Conservation (phyloP, 345 rosid species). For the Eucalyptus cladocalyx region DNA sequence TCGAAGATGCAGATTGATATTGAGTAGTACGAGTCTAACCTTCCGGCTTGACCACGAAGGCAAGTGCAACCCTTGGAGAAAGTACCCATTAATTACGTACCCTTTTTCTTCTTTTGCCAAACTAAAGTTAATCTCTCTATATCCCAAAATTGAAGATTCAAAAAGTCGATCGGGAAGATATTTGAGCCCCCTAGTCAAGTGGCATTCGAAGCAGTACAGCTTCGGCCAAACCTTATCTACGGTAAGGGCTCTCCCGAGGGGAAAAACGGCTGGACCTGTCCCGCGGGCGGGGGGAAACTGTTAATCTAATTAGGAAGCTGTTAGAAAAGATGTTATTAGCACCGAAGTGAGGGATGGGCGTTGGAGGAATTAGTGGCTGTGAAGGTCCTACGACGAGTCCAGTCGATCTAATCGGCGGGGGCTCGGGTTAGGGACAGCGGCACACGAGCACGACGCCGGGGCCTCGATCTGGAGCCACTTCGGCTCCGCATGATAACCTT, state of each 20-base stretch:
- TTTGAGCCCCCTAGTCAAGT: background rate
- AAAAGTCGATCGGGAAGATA: background rate
- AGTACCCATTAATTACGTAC: background rate
- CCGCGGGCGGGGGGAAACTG: background rate
- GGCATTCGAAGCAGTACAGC: background rate
- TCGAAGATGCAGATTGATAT: accelerated
- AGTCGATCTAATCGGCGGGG: background rate
- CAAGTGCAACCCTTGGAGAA: background rate
- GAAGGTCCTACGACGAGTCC: background rate
- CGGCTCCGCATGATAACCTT: no score
- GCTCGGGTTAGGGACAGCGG: background rate
- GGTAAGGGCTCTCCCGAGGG: background rate
- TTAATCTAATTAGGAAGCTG: background rate
- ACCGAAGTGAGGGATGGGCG: background rate
- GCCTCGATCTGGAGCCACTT: background rate
- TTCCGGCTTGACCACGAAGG: background rate
- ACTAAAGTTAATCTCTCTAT: background rate
- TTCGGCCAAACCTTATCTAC: background rate
- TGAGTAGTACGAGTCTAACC: background rate
- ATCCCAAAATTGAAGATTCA: background rate
- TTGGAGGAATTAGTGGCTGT: background rate
- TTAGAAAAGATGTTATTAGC: background rate
- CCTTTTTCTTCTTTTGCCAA: background rate
- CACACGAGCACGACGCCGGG: background rate
- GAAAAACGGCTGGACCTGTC: background rate